Conservation (phyloP, 306 rosid genomes). For the Benincasa hispida region DNA sequence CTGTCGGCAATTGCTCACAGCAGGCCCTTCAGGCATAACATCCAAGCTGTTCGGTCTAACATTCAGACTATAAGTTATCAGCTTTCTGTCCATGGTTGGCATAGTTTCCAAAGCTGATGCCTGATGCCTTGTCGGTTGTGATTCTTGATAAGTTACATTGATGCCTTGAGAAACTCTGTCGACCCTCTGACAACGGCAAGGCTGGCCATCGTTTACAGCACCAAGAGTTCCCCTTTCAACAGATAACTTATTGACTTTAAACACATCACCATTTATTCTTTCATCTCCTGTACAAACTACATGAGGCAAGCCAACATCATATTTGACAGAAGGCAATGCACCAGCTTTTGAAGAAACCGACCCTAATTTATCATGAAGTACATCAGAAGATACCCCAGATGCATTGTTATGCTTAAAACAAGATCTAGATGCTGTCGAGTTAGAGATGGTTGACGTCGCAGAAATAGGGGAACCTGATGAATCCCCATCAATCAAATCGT, state of each 20-base stretch:
- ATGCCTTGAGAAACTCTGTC: conserved; percentile 27
- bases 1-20: conserved; percentile 8
- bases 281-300: conserved; percentile 8
- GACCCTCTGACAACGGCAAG: conserved; percentile 47
- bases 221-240: conserved; percentile 22
- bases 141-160: conserved; percentile 25
- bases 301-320: conserved; percentile 11
- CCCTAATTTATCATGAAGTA: conserved; percentile 14
- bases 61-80: conserved; percentile 13
- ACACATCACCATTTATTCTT: conserved; percentile 17
- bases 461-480: conserved; percentile 48
- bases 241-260: conserved; percentile 12
- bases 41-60: conserved; percentile 16
- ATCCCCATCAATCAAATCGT: conserved; percentile 35
- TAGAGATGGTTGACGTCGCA: conserved; percentile 33
- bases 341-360: conserved; percentile 15
- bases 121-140: conserved; percentile 23
- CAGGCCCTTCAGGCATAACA: conserved; percentile 10
- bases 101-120: conserved; percentile 11
- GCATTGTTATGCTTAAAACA: conserved; percentile 18
- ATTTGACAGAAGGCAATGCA: conserved; percentile 20
- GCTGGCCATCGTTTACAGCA: conserved; percentile 19
- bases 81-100: conserved; percentile 23
- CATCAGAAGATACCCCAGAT: conserved; percentile 16
- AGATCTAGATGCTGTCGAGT: conserved; percentile 19